Evolutionary conservation across 2,329 filamentous ascomycete species (phyloP).

Genomic region (Cladosporium halotolerans): DNA sequence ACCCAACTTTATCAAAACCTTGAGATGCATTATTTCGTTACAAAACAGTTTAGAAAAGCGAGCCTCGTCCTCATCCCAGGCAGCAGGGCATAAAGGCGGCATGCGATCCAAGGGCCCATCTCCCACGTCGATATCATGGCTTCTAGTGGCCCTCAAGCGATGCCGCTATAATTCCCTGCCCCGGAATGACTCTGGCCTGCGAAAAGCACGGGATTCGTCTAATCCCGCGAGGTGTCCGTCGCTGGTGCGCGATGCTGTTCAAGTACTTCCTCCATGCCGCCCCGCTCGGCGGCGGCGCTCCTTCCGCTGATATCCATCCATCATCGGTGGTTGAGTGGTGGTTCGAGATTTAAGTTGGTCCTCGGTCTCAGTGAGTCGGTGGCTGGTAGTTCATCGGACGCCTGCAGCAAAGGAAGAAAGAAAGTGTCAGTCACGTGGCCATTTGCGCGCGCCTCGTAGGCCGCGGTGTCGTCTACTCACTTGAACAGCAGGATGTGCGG

Average conservation of each 20-base stretch:
- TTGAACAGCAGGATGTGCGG: conserved; percentile 98
- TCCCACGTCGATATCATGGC: neutral
- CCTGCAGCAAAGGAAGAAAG: conserved; percentile 4
- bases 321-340: neutral
- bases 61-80: neutral
- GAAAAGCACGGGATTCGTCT: too few species aligned
- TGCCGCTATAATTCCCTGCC: neutral
- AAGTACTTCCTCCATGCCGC: neutral
- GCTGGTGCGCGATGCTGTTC: neutral
- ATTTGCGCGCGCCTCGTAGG: neutral
- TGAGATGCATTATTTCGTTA: conserved; percentile 9
- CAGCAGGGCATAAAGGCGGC: neutral
- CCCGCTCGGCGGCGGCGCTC: neutral
- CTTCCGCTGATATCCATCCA: neutral
- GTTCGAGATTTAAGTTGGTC: neutral
- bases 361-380: conserved; percentile 34
- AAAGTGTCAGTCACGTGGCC: conserved; percentile 4
- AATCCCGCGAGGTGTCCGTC: too few species aligned
- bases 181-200: too few species aligned
- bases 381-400: conserved; percentile 68
- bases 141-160: neutral
- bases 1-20: too few species aligned
- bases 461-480: conserved; percentile 50
- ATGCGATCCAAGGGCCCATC: neutral
- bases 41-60: neutral